Evolutionary conservation across 2,329 filamentous ascomycete species (phyloP).

Genomic region (Alternaria dauci): DNA sequence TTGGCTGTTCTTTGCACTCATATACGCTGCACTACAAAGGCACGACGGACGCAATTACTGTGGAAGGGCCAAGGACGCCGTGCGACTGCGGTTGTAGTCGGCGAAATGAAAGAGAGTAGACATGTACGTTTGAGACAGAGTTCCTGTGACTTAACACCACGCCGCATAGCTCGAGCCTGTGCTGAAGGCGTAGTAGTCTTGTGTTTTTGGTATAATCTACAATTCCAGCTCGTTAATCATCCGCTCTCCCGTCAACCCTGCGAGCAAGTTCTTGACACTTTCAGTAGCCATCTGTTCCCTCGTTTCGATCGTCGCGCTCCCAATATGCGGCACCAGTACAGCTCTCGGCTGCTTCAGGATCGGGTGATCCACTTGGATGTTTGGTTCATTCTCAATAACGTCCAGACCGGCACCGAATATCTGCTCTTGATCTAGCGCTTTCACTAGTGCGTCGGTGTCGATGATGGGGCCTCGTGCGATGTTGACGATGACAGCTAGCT

Average conservation of each 20-base stretch:
- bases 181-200: not conserved
- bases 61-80: slow-evolving; percentile 2
- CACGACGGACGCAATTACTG: slow-evolving; percentile 8
- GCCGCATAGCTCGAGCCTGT: not conserved
- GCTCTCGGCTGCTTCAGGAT: slow-evolving; percentile 58
- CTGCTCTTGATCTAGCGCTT: slow-evolving; percentile 59
- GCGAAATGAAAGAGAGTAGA: not conserved
- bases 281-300: slow-evolving; percentile 66
- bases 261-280: slow-evolving; percentile 63
- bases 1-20: slow-evolving; percentile 20
- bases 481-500: slow-evolving; percentile 63
- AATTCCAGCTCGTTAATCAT: slow-evolving; percentile 44
- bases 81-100: not conserved
- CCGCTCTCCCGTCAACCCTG: slow-evolving; percentile 31
- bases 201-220: slow-evolving; percentile 4
- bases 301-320: slow-evolving; percentile 65
- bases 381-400: slow-evolving; percentile 65
- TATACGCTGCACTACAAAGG: slow-evolving; percentile 12
- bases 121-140: not conserved
- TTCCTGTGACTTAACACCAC: fast-evolving
- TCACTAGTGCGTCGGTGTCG: slow-evolving; percentile 62
- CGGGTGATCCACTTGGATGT: slow-evolving; percentile 57
- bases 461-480: slow-evolving; percentile 65
- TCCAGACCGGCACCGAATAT: slow-evolving; percentile 64
- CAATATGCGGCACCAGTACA: slow-evolving; percentile 67